These are phyloP conservation scores for Cadophora malorum DNA, from an alignment of 2,329 filamentous ascomycete genomes.

Conservation along the genomic window DNA sequence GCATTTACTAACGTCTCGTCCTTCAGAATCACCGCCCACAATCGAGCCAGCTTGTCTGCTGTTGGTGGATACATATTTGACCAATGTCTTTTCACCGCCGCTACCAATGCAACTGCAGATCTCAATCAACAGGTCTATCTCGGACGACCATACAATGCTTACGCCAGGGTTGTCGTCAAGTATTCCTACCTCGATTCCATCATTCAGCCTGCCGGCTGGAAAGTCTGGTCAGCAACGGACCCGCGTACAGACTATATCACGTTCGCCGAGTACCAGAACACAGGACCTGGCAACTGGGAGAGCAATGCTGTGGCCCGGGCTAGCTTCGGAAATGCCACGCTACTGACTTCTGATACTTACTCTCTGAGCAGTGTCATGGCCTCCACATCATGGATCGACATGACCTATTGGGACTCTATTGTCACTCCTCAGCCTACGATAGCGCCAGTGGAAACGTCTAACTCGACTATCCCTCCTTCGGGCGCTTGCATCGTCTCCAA, in stretches of 20 bases:
- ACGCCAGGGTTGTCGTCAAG: slow-evolving; percentile 57
- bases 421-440: slow-evolving; percentile 43
- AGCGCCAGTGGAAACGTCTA: slow-evolving; percentile 35
- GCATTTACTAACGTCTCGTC: not conserved
- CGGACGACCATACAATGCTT: slow-evolving; percentile 57
- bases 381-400: slow-evolving; percentile 51
- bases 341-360: slow-evolving; percentile 47
- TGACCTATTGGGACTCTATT: slow-evolving; percentile 48
- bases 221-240: slow-evolving; percentile 49
- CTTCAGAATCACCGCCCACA: slow-evolving; percentile 52
- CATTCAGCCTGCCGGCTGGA: slow-evolving; percentile 58
- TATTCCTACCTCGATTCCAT: slow-evolving; percentile 53
- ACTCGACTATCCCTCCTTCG: slow-evolving; percentile 44
- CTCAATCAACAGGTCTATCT: slow-evolving; percentile 46
- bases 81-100: slow-evolving; percentile 44
- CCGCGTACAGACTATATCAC: slow-evolving; percentile 27
- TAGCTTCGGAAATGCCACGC: slow-evolving; percentile 46
- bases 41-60: slow-evolving; percentile 47
- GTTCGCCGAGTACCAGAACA: slow-evolving; percentile 34
- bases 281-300: slow-evolving; percentile 36
- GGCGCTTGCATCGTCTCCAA: slow-evolving; percentile 49
- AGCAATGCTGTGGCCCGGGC: slow-evolving; percentile 45
- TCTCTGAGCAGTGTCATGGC: slow-evolving; percentile 49
- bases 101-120: slow-evolving; percentile 26
- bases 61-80: slow-evolving; percentile 59